phyloP scores from a whole-genome alignment of 2,329 filamentous ascomycete species.

The Neophaeococcomyces aloes region DNA sequence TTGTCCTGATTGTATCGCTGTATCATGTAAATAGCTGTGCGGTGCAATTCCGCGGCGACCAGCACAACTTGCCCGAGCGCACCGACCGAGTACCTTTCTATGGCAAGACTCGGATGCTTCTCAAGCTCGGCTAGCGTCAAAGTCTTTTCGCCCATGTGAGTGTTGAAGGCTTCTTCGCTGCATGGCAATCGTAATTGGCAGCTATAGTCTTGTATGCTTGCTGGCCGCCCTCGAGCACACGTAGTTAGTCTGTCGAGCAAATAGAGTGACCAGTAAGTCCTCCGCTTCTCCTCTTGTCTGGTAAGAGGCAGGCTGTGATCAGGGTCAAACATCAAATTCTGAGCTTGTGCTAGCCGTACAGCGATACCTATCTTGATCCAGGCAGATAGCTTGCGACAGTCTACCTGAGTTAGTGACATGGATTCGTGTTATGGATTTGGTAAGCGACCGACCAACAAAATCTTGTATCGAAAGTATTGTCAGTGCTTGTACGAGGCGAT shows the following conservation, averaged over 20 bases:
- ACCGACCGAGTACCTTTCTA: no score
- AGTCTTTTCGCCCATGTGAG: neutral
- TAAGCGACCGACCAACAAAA: constrained; percentile 26
- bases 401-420: constrained; percentile 14
- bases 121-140: no score
- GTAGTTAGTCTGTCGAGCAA: constrained; percentile 26
- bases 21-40: no score
- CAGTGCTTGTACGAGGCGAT: constrained; percentile 30
- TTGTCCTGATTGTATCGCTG: no score
- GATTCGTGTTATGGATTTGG: neutral
- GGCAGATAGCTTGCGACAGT: constrained; percentile 24
- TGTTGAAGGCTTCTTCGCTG: constrained; percentile 8
- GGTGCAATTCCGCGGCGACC: no score
- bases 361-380: constrained; percentile 30
- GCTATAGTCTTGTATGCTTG: constrained; percentile 13
- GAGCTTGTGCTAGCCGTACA: constrained; percentile 52
- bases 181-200: constrained; percentile 18
- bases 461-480: constrained; percentile 30
- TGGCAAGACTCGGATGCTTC: no score
- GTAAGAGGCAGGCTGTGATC: constrained; percentile 12
- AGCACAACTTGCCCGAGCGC: no score
- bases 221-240: constrained; percentile 18
- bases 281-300: constrained; percentile 24
- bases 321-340: constrained; percentile 25
- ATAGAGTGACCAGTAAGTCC: constrained; percentile 26